These are phyloP conservation scores for Acacia melanoxylon DNA, from an alignment of 306 rosid genomes.

Conservation along the genomic window DNA sequence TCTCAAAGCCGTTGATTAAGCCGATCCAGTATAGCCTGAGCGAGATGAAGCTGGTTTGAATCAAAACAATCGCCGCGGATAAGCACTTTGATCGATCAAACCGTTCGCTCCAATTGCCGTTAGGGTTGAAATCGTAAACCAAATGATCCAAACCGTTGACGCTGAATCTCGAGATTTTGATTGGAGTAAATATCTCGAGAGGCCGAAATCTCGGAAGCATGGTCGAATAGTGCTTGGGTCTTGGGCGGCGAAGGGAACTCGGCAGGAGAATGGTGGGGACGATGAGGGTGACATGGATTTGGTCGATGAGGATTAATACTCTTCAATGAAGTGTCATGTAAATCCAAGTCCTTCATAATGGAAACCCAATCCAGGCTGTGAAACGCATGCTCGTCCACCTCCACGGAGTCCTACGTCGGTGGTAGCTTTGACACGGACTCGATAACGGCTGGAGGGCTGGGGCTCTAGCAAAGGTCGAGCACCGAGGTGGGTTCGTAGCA, in stretches of 20 bases:
- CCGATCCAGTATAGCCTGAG: conserved; percentile 70
- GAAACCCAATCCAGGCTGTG: conserved; percentile 84
- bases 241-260: conserved; percentile 52
- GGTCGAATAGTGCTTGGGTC: conserved; percentile 53
- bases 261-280: conserved; percentile 26
- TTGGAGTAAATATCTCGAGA: conserved; percentile 56
- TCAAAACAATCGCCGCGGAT: conserved; percentile 79
- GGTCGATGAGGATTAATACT: conserved; percentile 2
- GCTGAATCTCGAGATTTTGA: conserved; percentile 35
- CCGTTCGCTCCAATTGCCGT: conserved; percentile 36
- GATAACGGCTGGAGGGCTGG: conserved; percentile 49
- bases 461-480: conserved; percentile 81
- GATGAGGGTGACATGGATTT: conserved; percentile 36
- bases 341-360: conserved; percentile 72
- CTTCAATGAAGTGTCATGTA: conserved; percentile 58
- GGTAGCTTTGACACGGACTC: conserved; percentile 34
- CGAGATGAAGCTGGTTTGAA: conserved; percentile 55
- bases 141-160: conserved; percentile 32
- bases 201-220: conserved; percentile 45
- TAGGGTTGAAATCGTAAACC: conserved; percentile 35
- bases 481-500: conserved; percentile 86
- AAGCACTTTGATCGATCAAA: conserved; percentile 68
- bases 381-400: conserved; percentile 69
- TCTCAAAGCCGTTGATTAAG: conserved; percentile 69
- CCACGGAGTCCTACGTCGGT: conserved; percentile 32